Base-by-base conservation (phyloP, 1,284 basidiomycete genomes). In the Sphagnurus paluster region DNA sequence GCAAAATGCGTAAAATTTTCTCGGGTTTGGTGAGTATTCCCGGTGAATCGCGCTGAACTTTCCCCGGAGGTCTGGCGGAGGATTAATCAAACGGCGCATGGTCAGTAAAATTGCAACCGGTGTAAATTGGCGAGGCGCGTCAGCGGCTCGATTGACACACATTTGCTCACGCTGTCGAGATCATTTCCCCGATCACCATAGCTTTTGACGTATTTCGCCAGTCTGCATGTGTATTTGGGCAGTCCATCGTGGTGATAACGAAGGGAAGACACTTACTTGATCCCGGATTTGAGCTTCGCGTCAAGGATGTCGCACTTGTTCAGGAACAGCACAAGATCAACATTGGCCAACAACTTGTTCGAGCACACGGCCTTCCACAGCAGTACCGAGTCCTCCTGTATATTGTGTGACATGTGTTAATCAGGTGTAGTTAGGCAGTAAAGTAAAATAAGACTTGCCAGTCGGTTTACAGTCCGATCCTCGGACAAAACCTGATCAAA, bases 221-320 rank as follows among this genome's bases (percentile, higher is more conserved):
- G 61, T 42, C 71, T 73, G 44, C 25, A 17, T 39, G 29, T 17
- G 35, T n/a, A n/a, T n/a, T n/a, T n/a, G n/a, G n/a, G n/a, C n/a
- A n/a, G n/a, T n/a, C n/a, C n/a, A n/a, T n/a, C n/a, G n/a, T n/a
- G n/a, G n/a, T n/a, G n/a, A n/a, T n/a, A n/a, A n/a, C n/a, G 20
- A 36, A 21, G 21, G 23, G 16, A 37, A 50, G 24, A 14, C 4
- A 54, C 67, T 17, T 46, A 73, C 73, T 71, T 70, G 28, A 84
- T 71, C 13, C 87, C 87, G 1, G 77, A 66, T 11, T 71, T 68
- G 26, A 90, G 67, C 65, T 90, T 90, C 45, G 69, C 58, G 39
- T 82, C 78, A 35, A 89, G 66, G 45, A 90, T 81, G 62, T 90
- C 87, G 55, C 87, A 89, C 56, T 90, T 90, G 68, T 90, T 90